Evolutionary conservation across 768 basidiomycete species (phyloP).

Genomic region (Rhizopogon vinicolor): DNA sequence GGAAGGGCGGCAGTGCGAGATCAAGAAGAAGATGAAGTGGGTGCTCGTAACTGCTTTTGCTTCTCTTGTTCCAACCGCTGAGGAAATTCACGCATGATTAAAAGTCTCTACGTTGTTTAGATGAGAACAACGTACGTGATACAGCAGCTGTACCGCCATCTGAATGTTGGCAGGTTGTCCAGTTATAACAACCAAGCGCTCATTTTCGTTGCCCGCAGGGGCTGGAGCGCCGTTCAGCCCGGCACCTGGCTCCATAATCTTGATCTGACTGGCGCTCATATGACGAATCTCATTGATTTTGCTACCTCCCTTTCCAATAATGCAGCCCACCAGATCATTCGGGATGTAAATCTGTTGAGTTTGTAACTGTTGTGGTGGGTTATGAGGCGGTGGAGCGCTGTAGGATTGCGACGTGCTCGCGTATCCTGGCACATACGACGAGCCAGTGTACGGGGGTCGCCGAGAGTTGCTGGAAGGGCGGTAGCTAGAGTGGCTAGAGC

Average conservation of each 20-base stretch:
- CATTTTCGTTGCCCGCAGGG: conserved; percentile 74
- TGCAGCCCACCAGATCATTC: conserved; percentile 93
- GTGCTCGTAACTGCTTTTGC: conserved; percentile 65
- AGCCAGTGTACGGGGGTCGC: conserved; percentile 43
- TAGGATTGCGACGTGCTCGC: conserved; percentile 40
- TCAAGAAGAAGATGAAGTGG: conserved; percentile 26
- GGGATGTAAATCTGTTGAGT: conserved; percentile 99
- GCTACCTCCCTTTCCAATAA: conserved; percentile 96
- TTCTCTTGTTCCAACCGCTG: conserved; percentile 88
- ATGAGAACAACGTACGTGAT: conserved; percentile 53
- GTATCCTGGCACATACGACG: conserved; percentile 72
- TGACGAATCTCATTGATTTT: conserved; percentile 99
- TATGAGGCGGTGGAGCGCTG: conserved; percentile 40
- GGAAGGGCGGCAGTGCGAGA: neutral
- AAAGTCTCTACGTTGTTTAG: neutral
- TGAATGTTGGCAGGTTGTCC: conserved; percentile 95
- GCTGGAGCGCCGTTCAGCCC: conserved; percentile 67
- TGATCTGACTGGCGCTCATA: conserved; percentile 93
- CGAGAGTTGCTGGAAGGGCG: conserved; percentile 61
- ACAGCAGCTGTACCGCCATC: conserved; percentile 90
- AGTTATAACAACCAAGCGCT: conserved; percentile 93
- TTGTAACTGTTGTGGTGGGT: conserved; percentile 72
- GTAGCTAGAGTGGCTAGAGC: conserved; percentile 52
- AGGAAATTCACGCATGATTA: conserved; percentile 7
- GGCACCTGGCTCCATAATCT: conserved; percentile 97